These are phyloP conservation scores for Crithidia mellificae DNA, from an alignment of 208 protist species.

Conservation along the genomic window DNA sequence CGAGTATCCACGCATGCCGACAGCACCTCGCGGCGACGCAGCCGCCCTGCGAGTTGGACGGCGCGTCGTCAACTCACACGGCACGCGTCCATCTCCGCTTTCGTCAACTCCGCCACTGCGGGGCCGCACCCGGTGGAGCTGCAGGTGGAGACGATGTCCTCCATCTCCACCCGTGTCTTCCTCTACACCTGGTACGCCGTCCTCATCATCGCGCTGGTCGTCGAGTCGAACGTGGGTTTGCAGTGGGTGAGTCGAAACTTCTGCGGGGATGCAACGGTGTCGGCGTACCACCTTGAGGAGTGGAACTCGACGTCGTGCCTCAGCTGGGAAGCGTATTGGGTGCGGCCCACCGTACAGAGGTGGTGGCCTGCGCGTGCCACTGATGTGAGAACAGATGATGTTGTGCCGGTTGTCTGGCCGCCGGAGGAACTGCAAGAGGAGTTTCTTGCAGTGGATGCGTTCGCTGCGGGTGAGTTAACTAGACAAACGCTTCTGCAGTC, in stretches of 20 bases:
- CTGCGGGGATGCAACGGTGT: conserved; percentile 45
- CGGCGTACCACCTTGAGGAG: conserved; percentile 37
- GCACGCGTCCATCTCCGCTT: conserved; percentile 1
- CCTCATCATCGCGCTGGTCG: conserved; percentile 52
- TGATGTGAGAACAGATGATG: too few relatives aligned
- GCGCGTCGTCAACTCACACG: background rate
- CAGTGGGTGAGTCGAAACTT: conserved; percentile 75
- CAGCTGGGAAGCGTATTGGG: conserved; percentile 34
- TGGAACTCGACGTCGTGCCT: conserved; percentile 60
- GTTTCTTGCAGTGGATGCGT: too few relatives aligned
- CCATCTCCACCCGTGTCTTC: conserved; percentile 45
- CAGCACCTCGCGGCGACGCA: background rate
- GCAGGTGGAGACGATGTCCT: conserved; percentile 79
- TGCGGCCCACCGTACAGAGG: background rate
- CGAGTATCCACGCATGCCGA: background rate
- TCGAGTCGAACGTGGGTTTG: conserved; percentile 59
- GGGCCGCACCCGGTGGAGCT: conserved; percentile 39
- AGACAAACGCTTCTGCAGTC: too few relatives aligned
- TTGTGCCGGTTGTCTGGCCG: too few relatives aligned
- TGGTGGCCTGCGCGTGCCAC: too few relatives aligned
- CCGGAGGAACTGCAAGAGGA: too few relatives aligned
- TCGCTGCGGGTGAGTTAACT: too few relatives aligned
- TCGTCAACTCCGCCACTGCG: background rate
- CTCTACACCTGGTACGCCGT: conserved; percentile 72
- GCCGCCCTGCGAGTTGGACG: background rate